Evolutionary conservation across 2,329 filamentous ascomycete species (phyloP).

Genomic region (Teratosphaeria nubilosa): DNA sequence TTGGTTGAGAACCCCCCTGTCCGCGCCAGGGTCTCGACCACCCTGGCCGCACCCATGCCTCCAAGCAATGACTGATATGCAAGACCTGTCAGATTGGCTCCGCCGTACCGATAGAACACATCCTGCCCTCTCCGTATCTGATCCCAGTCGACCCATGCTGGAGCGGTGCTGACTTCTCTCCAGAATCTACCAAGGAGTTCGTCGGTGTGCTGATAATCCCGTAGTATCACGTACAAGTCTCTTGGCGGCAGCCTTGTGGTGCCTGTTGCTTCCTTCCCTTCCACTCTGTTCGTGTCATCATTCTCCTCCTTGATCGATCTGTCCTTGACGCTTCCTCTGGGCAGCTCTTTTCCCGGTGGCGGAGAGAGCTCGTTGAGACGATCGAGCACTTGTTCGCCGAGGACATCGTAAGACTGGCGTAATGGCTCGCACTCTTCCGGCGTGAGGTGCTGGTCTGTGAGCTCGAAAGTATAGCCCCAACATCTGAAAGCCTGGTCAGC

Average conservation of each 20-base stretch:
- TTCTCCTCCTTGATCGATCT: slow-evolving; percentile 8
- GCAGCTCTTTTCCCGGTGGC: slow-evolving; percentile 29
- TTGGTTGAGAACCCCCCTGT: slow-evolving; percentile 65
- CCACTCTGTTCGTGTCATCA: slow-evolving; percentile 5
- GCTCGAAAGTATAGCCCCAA: slow-evolving; percentile 61
- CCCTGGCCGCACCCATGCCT: slow-evolving; percentile 60
- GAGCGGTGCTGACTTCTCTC: slow-evolving; percentile 56
- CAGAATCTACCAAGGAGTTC: slow-evolving; percentile 50
- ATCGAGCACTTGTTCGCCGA: slow-evolving; percentile 57
- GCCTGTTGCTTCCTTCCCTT: slow-evolving; percentile 15
- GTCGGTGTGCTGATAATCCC: slow-evolving; percentile 48
- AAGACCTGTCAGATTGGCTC: slow-evolving; percentile 52
- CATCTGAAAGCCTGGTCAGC: slow-evolving; percentile 24
- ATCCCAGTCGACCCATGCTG: slow-evolving; percentile 68
- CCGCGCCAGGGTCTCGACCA: slow-evolving; percentile 63
- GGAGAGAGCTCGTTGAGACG: slow-evolving; percentile 53
- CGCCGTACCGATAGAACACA: slow-evolving; percentile 67
- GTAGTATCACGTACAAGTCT: slow-evolving; percentile 55
- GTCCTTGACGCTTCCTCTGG: slow-evolving; percentile 16
- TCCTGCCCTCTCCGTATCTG: slow-evolving; percentile 66
- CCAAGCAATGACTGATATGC: slow-evolving; percentile 58
- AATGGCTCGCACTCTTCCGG: slow-evolving; percentile 49
- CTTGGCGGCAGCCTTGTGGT: slow-evolving; percentile 26
- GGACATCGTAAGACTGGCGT: slow-evolving; percentile 57
- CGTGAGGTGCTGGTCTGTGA: slow-evolving; percentile 55